Base-by-base conservation (phyloP, 2,329 filamentous ascomycete genomes). In the Aotearoamyces nothofagi region DNA sequence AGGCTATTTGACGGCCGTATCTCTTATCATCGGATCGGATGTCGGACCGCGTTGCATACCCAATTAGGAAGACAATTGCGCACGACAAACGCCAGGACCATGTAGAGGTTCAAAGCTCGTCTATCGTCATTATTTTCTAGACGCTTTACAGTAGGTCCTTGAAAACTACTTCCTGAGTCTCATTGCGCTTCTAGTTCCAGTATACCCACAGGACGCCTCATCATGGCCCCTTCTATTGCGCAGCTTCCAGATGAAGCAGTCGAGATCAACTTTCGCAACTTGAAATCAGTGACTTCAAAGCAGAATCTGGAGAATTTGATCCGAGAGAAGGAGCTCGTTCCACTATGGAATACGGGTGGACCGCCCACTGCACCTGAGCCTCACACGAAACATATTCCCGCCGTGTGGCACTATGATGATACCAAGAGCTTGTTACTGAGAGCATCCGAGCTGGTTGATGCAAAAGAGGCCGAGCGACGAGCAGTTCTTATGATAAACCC, bases 401-500 rank as follows among this genome's bases (percentile, higher is more conserved):
- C 22, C 2, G 28, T 24, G 13, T 30, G 28, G 28, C 19, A 22
- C 10, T 30, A 30, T 24, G 28, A 24, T 7, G 28, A 30, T 8
- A 24, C 28, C 5, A 30, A 24, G 11, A 24, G 20, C 14, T 15
- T 24, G 4, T 15, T 30, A 6, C 4, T 30, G 7, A 8, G 22
- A 4, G 28, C 28, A 11, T 12, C 20, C 9, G 20, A 30, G 12
- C 9, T 30, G 6, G 28, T 30, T 13, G 20, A 30, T 14, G 28
- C 28, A 24, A 17, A 23, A 14, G 28, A 30, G n/a, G 20, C 28
- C 7, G 28, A 30, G 28, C 11, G 28, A 10, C 28, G 28, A 9
- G n/a, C n/a, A n/a, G 28, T 16, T 17, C 17, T 30, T 15, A 8
- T 30, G 12, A 30, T 24, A 20, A 30, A 30, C 17, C 28, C 28